Base-by-base conservation (phyloP, 2,329 filamentous ascomycete genomes). In the Diaporthe sp. region DNA sequence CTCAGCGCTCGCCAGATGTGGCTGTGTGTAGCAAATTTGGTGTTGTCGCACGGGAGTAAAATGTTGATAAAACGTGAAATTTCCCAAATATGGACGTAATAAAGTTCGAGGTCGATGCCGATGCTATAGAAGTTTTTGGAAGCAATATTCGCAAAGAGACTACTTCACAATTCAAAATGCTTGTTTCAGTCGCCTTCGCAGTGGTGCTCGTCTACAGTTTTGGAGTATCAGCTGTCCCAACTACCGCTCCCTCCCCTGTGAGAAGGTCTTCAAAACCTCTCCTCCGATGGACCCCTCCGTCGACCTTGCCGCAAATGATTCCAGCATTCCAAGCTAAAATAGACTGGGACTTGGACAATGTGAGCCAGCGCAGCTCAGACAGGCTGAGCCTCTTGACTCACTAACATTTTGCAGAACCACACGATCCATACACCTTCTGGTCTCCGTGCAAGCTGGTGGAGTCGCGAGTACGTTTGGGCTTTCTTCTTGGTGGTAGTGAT, bases 301-400 rank as follows among this genome's bases (percentile, higher is more conserved):
- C 55, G 10, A 25, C 33, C n/a, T n/a, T 25, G 3, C 33, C 22
- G 5, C 22, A 17, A 12, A 40, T 4, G 35, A 19, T 60, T 19
- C 55, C 33, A 7, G 55, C 55, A 4, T 60, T 40, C 12, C 33
- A 60, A 10, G 33, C 55, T 13, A 40, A 60, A 4, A 38, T 60
- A 3, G 55, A 60, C 55, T 40, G 55, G 33, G 55, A 60, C 22
- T 17, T 60, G 55, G 55, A 60, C 55, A 60, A 60, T 7, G 55
- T 60, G 40, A 40, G 33, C 22, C 33, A 40, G 22, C 33, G 55
- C 33, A n/a, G 33, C n/a, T n/a, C 3, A 15, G 5, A 40, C 22
- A 6, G 4, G 13, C 30, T 30, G 1, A n/a, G 8, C 17, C 8
- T 9, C 7, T 19, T 19, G 33, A 7, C 54, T n/a, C 7, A 58